phyloP scores from a whole-genome alignment of 805 yeast species.

The Teunomyces cretensis region DNA sequence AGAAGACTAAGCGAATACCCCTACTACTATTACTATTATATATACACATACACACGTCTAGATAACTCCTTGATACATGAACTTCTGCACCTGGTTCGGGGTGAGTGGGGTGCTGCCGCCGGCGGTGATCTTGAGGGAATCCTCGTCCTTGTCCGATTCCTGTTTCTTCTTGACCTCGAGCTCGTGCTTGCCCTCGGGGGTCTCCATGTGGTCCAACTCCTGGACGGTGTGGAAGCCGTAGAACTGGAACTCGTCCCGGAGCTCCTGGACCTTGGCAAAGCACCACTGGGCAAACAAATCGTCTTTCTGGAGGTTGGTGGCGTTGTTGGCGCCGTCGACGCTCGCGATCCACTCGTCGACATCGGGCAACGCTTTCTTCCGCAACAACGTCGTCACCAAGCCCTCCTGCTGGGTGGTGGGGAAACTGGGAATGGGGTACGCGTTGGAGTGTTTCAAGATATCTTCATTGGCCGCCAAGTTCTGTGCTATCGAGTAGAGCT shows the following conservation, averaged over 20 bases:
- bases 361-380: constrained; percentile 89
- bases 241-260: constrained; percentile 57
- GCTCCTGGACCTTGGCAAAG: constrained; percentile 48
- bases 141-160: constrained; percentile 24
- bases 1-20: no score
- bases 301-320: neutral
- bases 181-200: constrained; percentile 33
- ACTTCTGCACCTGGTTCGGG: constrained; percentile 37
- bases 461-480: constrained; percentile 64
- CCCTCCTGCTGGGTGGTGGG: constrained; percentile 86
- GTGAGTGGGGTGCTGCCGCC: constrained; percentile 27
- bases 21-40: no score
- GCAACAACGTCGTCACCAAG: constrained; percentile 73
- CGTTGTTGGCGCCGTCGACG: constrained; percentile 12
- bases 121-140: constrained; percentile 23
- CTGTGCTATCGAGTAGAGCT: constrained; percentile 71
- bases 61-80: constrained; percentile 37
- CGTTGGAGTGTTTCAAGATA: constrained; percentile 63
- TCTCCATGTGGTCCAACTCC: constrained; percentile 37
- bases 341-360: constrained; percentile 76
- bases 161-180: constrained; percentile 17
- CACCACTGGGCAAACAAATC: constrained; percentile 77
- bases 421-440: constrained; percentile 79
- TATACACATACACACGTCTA: no score
- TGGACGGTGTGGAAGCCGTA: constrained; percentile 58